These are phyloP conservation scores for Wallacemonas sp. DNA, from an alignment of 208 protist genomes.

Conservation along the genomic window DNA sequence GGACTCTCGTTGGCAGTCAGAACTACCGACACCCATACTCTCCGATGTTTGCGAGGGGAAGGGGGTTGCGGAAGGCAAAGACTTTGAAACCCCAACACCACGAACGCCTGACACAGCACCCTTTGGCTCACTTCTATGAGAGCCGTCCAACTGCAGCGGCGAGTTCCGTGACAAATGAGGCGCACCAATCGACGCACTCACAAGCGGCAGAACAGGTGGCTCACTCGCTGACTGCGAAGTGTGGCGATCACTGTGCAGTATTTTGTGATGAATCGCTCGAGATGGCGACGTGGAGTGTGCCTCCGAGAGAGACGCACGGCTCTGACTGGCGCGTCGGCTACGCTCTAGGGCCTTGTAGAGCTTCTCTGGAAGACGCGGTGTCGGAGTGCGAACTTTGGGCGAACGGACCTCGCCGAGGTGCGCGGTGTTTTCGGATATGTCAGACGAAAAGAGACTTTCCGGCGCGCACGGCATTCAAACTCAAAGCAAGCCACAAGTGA, in stretches of 20 bases:
- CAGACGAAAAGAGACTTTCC: not conserved
- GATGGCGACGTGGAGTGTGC: not conserved
- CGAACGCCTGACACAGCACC: too few species aligned
- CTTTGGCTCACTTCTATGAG: too few species aligned
- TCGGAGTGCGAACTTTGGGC: not conserved
- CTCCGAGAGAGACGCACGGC: not conserved
- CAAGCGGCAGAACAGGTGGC: not conserved
- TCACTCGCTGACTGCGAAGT: not conserved
- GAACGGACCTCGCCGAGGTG: constrained; percentile 1
- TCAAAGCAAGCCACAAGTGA: not conserved
- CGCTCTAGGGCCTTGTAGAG: not conserved
- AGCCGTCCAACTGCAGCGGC: too few species aligned
- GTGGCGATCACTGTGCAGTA: constrained; percentile 2
- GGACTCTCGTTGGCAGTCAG: constrained; percentile 6
- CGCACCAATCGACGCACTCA: not conserved
- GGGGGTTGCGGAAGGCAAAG: not conserved
- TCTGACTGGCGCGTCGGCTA: not conserved
- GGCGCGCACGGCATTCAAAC: constrained; percentile 12
- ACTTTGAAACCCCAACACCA: not conserved
- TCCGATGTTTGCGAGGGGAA: not conserved
- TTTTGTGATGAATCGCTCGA: not conserved
- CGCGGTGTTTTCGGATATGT: not conserved
- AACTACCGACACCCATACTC: constrained; percentile 3
- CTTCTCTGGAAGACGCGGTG: not conserved
- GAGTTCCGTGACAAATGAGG: too few species aligned